A percentile compares a stretch with the other conserved stretches of the same genome.
phyloP scores from a whole-genome alignment of 2,329 filamentous ascomycete species.

The Phyllosticta ampelicida region DNA sequence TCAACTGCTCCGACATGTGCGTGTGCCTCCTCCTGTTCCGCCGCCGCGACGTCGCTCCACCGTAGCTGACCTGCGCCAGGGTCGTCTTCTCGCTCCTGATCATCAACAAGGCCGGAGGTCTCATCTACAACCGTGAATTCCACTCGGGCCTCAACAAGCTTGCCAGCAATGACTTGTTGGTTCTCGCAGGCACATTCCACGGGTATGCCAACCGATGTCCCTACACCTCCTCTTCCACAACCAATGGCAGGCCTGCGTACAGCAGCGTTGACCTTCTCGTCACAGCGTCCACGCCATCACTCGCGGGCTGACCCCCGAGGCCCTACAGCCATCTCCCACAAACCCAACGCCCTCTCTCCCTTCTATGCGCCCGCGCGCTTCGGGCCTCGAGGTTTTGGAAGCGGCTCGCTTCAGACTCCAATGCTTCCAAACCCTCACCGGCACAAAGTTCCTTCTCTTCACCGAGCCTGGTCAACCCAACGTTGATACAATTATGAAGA shows the following conservation, averaged over 20 bases:
- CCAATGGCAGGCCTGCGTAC: not conserved
- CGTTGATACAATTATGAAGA: slow-evolving; percentile 70
- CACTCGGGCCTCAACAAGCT: slow-evolving; percentile 78
- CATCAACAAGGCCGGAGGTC: slow-evolving; percentile 95
- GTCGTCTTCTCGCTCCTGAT: slow-evolving; percentile 91
- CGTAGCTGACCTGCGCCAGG: slow-evolving; percentile 41
- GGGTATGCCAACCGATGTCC: slow-evolving; percentile 49
- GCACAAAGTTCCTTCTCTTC: slow-evolving; percentile 91
- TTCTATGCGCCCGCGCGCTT: slow-evolving; percentile 35
- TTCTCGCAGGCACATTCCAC: slow-evolving; percentile 94
- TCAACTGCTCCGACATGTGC: slow-evolving; percentile 1
- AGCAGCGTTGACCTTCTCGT: slow-evolving; percentile 5
- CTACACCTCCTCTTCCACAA: not conserved
- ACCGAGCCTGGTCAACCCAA: slow-evolving; percentile 84
- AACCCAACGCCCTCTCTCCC: slow-evolving; percentile 11
- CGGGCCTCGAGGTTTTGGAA: slow-evolving; percentile 86
- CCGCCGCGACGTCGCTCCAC: not conserved
- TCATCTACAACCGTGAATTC: slow-evolving; percentile 94
- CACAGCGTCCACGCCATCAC: slow-evolving; percentile 54
- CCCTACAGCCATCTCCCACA: slow-evolving; percentile 9
- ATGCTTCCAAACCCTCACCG: slow-evolving; percentile 90
- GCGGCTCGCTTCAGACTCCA: slow-evolving; percentile 89
- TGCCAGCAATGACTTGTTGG: slow-evolving; percentile 90
- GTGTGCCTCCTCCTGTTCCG: slow-evolving; percentile 1
- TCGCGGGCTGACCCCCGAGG: slow-evolving; percentile 39